These are phyloP conservation scores for Alternaria sp. DNA, from an alignment of 2,329 filamentous ascomycete species.

Conservation along the genomic window DNA sequence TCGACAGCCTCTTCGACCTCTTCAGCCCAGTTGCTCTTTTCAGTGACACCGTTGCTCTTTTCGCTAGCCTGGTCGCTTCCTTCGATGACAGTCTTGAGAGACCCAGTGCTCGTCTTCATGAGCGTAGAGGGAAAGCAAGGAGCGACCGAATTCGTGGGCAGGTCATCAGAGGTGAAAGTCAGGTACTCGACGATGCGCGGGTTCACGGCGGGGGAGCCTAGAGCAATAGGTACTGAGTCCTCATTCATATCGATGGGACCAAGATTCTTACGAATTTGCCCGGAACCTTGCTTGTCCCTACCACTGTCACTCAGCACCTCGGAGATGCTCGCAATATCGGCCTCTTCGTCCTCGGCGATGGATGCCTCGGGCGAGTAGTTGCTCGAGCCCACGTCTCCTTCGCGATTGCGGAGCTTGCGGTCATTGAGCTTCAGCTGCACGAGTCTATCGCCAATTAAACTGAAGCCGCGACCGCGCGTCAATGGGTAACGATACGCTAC, in stretches of 20 bases:
- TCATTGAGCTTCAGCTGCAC: slow-evolving; percentile 65
- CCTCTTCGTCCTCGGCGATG: slow-evolving; percentile 27
- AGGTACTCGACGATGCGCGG: slow-evolving; percentile 42
- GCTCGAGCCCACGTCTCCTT: slow-evolving; percentile 30
- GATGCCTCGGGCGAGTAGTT: slow-evolving; percentile 30
- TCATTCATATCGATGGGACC: slow-evolving; percentile 12
- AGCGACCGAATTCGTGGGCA: slow-evolving; percentile 31
- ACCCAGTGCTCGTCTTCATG: slow-evolving; percentile 19
- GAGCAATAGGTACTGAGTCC: slow-evolving; percentile 35
- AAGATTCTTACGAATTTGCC: slow-evolving; percentile 22
- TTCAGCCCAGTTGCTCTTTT: slow-evolving; percentile 47
- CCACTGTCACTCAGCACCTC: slow-evolving; percentile 29
- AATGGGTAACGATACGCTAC: slow-evolving; percentile 21
- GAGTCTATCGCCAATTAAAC: slow-evolving; percentile 88
- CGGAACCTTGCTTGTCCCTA: slow-evolving; percentile 15
- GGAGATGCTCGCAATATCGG: slow-evolving; percentile 26
- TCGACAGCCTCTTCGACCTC: slow-evolving; percentile 41
- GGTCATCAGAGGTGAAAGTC: slow-evolving; percentile 38
- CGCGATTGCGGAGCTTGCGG: slow-evolving; percentile 20
- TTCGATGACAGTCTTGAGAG: slow-evolving; percentile 18
- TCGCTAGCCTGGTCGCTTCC: slow-evolving; percentile 22
- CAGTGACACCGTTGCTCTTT: slow-evolving; percentile 40
- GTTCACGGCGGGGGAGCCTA: slow-evolving; percentile 40
- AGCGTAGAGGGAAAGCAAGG: slow-evolving; percentile 26
- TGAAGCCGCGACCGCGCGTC: slow-evolving; percentile 63